Base-by-base conservation (phyloP, 495 filamentous ascomycete genomes). In the Chaetomium tenue region DNA sequence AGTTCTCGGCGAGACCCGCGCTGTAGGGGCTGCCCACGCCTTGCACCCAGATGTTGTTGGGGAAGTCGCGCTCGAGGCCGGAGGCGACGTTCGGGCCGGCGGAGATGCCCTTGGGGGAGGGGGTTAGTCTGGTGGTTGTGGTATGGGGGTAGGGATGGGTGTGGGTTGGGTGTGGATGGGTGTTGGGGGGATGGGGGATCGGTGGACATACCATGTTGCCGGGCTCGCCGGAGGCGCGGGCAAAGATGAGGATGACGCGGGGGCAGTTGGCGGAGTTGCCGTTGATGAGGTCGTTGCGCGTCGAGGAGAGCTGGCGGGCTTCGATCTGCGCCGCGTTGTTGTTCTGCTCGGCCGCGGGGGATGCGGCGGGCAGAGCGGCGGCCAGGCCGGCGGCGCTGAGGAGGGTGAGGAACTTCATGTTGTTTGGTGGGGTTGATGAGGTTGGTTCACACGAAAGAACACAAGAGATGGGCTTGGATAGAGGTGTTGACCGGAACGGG, bases 181-280 rank as follows among this genome's bases (percentile, higher is more conserved):
- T 22, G 25, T 1, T 42, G 25, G 26, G 40, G 30, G 50, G 2
- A 12, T 37, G 5, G 40, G 16, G 9, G 13, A 40, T 18, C 11
- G 40, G 40, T 18, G 22, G 52, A 64, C 71, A 39, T 62, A 83
- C 83, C 74, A 85, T 77, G 71, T 86, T 85, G 51, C 83, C 84
- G 12, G 33, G 20, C 59, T 73, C 71, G 46, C 67, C 68, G 13
- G 71, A 73, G 42, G 67, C 71, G 30, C 71, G 81, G 20, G 84
- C 83, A 60, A 76, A 84, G 66, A 84, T 78, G 65, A 84, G 78
- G 60, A 81, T 79, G 28, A 83, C 74, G 26, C 71, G 67, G n/a
- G 77, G 76, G 69, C 82, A 84, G 54, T 42, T 52, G 47, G 53
- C 20, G 2, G 62, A n/a, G 55, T 25, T 59, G 54, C 62, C 62